Base-by-base conservation (phyloP, 2,329 filamentous ascomycete genomes). In the Apiospora arundinis region DNA sequence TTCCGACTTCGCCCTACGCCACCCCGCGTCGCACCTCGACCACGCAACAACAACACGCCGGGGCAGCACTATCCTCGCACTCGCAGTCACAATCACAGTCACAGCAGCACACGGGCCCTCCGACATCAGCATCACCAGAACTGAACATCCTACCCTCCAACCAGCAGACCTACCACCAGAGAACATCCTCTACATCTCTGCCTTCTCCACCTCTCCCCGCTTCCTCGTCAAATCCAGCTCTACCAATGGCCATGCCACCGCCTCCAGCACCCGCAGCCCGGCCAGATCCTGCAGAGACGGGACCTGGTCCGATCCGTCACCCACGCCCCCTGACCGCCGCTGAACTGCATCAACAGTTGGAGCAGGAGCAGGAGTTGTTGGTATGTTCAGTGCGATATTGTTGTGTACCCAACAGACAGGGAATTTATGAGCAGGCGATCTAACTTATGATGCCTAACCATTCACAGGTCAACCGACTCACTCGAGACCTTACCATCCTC, bases 321-420 rank as follows among this genome's bases (percentile, higher is more conserved):
- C 95, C 95, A 7, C 89, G 94, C 46, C 95, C 95, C 4, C 84
- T 98, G 80, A 98, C 95, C 0, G 92, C 94, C 1, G 93, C 94
- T 4, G 95, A 98, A 81, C 87, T 98, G 73, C 95, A 98, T 81
- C 87, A 93, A 72, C 91, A 97, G 83, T 87, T 98, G 37, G 95
- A 98, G 82, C 96, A 97, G 82, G 95, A 98, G 80, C 95, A 98
- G 77, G 95, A 98, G 82, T 93, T 95, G 46, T 92, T 98, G 77
- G 95, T 96, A 87, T 74, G 90, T 84, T 46, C 46, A 25, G 7
- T 52, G 49, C 21, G 23, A 14, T 25, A 2, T 2, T 40, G 32
- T 7, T 12, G 21, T 63, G 9, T 18, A n/a, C 7, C 28, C 21
- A 37, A 6, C 25, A 37, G 32, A 3, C 12, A 23, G n/a, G 18